These are phyloP conservation scores for Tephrocybe sp. DNA, from an alignment of 768 basidiomycete species.

Conservation along the genomic window DNA sequence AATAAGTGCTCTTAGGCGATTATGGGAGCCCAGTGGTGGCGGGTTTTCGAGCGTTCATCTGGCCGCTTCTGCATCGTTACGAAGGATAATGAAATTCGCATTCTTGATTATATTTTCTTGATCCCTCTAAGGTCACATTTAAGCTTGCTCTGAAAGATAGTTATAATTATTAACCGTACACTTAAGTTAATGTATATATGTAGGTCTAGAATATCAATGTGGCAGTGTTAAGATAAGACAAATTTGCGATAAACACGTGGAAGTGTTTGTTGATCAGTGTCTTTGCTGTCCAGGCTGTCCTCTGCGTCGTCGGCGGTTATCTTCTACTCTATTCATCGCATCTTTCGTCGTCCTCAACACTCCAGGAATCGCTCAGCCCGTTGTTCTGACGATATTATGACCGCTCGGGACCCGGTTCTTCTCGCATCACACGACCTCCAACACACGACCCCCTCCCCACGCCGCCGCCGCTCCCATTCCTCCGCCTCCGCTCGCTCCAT, in stretches of 20 bases:
- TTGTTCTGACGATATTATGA: constrained; percentile 15
- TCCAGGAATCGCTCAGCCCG: not conserved
- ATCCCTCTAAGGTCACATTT: too few species aligned
- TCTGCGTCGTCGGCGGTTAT: not conserved
- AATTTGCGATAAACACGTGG: constrained; percentile 11
- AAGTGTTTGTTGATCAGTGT: not conserved
- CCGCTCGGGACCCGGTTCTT: constrained; percentile 19
- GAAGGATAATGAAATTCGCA: too few species aligned
- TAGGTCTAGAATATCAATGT: too few species aligned
- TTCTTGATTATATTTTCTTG: too few species aligned
- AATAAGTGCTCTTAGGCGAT: too few species aligned
- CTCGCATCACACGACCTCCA: constrained; percentile 18
- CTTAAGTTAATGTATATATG: too few species aligned
- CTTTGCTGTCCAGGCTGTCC: not conserved
- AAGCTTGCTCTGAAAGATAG: too few species aligned
- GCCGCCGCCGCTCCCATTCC: constrained; percentile 20
- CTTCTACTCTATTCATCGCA: constrained; percentile 1
- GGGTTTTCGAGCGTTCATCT: too few species aligned
- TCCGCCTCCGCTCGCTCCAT: constrained; percentile 18
- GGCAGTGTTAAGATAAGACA: not conserved
- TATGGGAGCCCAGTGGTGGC: too few species aligned
- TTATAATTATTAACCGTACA: too few species aligned
- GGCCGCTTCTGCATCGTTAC: too few species aligned
- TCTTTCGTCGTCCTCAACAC: not conserved
- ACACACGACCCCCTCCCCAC: constrained; percentile 11